Evolutionary conservation across 164 flowering plant species (phyloP), one percentile per base, ranked within the genome.

Genomic region (Protea cynaroides): DNA sequence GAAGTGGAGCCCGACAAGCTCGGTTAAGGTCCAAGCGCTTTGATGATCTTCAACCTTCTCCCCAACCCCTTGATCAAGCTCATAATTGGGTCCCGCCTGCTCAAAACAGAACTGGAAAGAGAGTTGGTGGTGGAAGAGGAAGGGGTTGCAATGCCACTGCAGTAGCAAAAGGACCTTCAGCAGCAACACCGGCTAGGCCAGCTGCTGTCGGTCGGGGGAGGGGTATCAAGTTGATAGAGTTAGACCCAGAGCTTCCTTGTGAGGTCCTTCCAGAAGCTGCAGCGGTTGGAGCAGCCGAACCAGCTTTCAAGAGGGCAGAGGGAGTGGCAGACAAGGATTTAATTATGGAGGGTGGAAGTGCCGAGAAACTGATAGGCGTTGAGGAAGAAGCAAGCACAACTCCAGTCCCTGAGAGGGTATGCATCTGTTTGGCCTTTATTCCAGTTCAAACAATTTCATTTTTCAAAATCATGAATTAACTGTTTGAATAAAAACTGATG

Each of bases 331-430:
- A 80, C 71, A 88, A 84, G 71, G 84, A 81, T 61, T 73, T 83
- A 53, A 81, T 74, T 3, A 83, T 87, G 87, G 88, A 83, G 63
- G 92, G 91, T 34, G 86, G 83, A 24, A 83, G 92, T 71, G 88
- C 79, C 0, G 97, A 91, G 54, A 89, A 89, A 72, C 61, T 78
- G 65, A 63, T 83, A 25, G 97, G 81, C 44, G 91, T 66, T 55
- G 97, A 89, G 65, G 97, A 87, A 70, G 97, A 86, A 65, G 62
- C 86, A 47, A 73, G 74, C 73, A 64, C 84, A 15, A 68, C 88
- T 70, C 96, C 96, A 8, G 83, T 92, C 61, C 97, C 97, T 49
- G 97, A 90, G 13, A 79, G 79, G 88, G 97, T 90, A 88, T 61
- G 18, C 15, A 57, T 1, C 24, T 46, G 29, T 19, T 25, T 43